Percentiles rank a stretch among this genome's conserved stretches.
These are phyloP conservation scores for Geranium incanum DNA, from an alignment of 441 rosid species.

Conservation along the genomic window DNA sequence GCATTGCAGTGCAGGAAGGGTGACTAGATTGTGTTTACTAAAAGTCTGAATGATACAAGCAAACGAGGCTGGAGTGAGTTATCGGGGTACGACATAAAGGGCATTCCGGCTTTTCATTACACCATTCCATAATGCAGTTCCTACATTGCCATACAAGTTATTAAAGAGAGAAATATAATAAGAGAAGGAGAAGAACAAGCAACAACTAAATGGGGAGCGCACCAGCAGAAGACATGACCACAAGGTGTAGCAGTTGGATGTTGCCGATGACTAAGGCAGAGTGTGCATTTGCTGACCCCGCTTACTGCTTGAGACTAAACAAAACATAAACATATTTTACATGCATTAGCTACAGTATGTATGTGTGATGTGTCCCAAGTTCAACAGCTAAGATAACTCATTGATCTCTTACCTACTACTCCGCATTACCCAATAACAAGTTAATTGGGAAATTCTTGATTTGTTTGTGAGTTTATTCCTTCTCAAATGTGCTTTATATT, in stretches of 20 bases:
- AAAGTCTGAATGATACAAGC: constrained; percentile 79
- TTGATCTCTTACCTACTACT: not conserved
- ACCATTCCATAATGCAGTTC: constrained; percentile 95
- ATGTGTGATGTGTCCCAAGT: not conserved
- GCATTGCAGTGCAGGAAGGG: no score
- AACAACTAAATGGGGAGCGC: constrained; percentile 9
- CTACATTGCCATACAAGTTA: constrained; percentile 23
- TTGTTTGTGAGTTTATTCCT: not conserved
- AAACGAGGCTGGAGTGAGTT: constrained; percentile 76
- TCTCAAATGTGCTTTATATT: not conserved
- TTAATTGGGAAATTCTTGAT: not conserved
- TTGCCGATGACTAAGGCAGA: constrained; percentile 76
- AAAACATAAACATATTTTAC: constrained; percentile 2
- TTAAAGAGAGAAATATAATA: constrained; percentile 8
- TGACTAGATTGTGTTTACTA: constrained; percentile 20
- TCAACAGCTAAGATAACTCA: not conserved
- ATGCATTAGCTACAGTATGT: not conserved
- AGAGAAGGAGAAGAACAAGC: not conserved
- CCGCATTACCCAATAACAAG: not conserved
- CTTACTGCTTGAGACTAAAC: constrained; percentile 30
- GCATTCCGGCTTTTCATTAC: constrained; percentile 93
- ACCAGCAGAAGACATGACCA: constrained; percentile 97
- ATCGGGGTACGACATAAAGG: constrained; percentile 86
- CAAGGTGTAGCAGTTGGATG: constrained; percentile 86
- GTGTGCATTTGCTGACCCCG: constrained; percentile 67